These are phyloP conservation scores for Oryza glaberrima DNA, from an alignment of 176 grass and related monocot species.

Conservation along the genomic window DNA sequence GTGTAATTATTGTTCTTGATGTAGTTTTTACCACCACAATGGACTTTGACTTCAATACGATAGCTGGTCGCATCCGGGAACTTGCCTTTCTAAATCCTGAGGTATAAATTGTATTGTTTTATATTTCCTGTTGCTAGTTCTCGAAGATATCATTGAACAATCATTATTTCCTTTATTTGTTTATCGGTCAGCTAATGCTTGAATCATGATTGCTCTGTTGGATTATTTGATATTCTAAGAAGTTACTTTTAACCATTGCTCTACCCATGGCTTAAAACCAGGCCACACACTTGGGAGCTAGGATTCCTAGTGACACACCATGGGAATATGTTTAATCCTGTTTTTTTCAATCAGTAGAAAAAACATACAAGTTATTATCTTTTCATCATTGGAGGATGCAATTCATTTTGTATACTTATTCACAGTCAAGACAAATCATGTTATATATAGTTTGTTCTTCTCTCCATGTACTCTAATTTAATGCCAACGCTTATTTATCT, in stretches of 20 bases:
- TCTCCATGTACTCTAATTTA: no score
- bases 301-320: not conserved
- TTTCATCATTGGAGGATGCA: not conserved
- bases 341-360: constrained; percentile 9
- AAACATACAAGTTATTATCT: not conserved
- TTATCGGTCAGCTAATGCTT: constrained; percentile 21
- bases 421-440: not conserved
- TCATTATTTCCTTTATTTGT: constrained; percentile 24
- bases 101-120: constrained; percentile 48
- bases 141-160: constrained; percentile 10
- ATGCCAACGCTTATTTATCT: not conserved
- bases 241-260: not conserved
- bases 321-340: not conserved
- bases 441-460: not conserved
- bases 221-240: not conserved
- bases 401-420: constrained; percentile 17
- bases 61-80: constrained; percentile 89
- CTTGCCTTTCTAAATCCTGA: constrained; percentile 97
- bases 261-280: not conserved
- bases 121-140: not conserved
- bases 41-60: constrained; percentile 82
- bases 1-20: constrained; percentile 36
- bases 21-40: constrained; percentile 93
- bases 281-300: not conserved
- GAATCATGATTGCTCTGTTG: constrained; percentile 14